Evolutionary conservation across 768 basidiomycete species (phyloP).

Genomic region (Phanerochaete carnosa): DNA sequence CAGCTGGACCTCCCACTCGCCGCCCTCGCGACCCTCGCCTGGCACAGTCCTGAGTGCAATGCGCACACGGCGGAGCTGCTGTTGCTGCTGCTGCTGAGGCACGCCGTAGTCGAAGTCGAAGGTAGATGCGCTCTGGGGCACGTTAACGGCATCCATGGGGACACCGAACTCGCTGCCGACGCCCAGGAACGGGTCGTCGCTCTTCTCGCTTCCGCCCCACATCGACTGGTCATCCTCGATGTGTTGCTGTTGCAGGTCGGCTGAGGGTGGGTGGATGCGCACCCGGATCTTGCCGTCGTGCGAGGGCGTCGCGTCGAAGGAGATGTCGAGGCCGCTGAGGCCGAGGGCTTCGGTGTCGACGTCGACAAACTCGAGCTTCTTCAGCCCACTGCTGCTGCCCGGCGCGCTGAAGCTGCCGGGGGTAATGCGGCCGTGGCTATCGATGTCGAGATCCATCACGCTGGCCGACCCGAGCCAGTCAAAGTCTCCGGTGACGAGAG

Average conservation of each 20-base stretch:
- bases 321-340: conserved; percentile 63
- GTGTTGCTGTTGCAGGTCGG: conserved; percentile 16
- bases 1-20: conserved; percentile 78
- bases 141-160: conserved; percentile 10
- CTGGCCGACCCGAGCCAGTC: conserved; percentile 39
- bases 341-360: conserved; percentile 45
- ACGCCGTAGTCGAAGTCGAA: conserved; percentile 18
- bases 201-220: conserved; percentile 26
- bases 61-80: conserved; percentile 52
- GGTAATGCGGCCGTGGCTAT: conserved; percentile 27
- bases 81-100: conserved; percentile 13
- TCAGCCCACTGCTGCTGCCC: conserved; percentile 29
- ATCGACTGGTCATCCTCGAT: conserved; percentile 26
- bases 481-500: conserved; percentile 31
- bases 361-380: conserved; percentile 58
- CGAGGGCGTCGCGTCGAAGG: conserved; percentile 62
- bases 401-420: conserved; percentile 28
- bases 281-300: conserved; percentile 74
- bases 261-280: conserved; percentile 53
- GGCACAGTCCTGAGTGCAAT: conserved; percentile 68
- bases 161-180: conserved; percentile 32
- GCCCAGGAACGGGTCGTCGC: conserved; percentile 52
- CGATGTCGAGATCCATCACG: conserved; percentile 29
- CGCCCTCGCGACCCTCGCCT: conserved; percentile 58
- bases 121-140: not conserved